Evolutionary conservation across 2,329 filamentous ascomycete genomes (phyloP).

Genomic region (Epicoccum sorghinum): DNA sequence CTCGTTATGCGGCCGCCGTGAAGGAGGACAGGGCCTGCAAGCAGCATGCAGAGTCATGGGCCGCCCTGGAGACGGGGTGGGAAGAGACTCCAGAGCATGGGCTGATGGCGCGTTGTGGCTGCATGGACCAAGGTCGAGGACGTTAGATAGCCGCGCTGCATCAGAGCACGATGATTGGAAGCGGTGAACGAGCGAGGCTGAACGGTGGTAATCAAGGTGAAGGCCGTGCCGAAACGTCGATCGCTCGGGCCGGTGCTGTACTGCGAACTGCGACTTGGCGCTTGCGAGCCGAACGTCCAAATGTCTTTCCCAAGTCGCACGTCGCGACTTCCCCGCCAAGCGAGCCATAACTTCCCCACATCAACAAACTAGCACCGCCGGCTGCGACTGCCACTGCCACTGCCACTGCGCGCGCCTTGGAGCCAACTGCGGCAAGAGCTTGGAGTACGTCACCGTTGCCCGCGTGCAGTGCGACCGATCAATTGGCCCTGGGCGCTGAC

Average conservation of each 20-base stretch:
- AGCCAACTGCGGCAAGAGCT: not conserved
- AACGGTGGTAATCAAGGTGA: not conserved
- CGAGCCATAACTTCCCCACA: conserved; percentile 15
- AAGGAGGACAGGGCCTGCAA: not conserved
- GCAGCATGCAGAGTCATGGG: conserved; percentile 6
- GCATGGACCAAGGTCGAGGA: conserved; percentile 15
- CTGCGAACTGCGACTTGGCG: not conserved
- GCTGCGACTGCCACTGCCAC: conserved; percentile 8
- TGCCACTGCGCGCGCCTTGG: not conserved
- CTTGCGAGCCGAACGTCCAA: not conserved
- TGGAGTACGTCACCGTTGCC: not conserved
- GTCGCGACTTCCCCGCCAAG: conserved; percentile 20
- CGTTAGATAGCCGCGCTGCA: conserved; percentile 18
- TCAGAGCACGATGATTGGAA: conserved; percentile 11
- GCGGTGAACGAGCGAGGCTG: conserved; percentile 11
- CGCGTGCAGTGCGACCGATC: not conserved
- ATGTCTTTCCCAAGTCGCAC: conserved; percentile 9
- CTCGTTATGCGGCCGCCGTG: not conserved
- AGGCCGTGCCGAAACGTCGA: conserved; percentile 7
- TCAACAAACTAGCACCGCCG: conserved; percentile 12
- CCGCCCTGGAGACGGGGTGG: conserved; percentile 1
- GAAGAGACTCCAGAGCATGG: conserved; percentile 1
- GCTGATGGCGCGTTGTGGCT: conserved; percentile 12
- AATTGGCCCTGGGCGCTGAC: not conserved
- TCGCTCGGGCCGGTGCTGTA: conserved; percentile 10